Conservation (phyloP, 352 stramenopile species). For the Phytopythium kandeliae region DNA sequence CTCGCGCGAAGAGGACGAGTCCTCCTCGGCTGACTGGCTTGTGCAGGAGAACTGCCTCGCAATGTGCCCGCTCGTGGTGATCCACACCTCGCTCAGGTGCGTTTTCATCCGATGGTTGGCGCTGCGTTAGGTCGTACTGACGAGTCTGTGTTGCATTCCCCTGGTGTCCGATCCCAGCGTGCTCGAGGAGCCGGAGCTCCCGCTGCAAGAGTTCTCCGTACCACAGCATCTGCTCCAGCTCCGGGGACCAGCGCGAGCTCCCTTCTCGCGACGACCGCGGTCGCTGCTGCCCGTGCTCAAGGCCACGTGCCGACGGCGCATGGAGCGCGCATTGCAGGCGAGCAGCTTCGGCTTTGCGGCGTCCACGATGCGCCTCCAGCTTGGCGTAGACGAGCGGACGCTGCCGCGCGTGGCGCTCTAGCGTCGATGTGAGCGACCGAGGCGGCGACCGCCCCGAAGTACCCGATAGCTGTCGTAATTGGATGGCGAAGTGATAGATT, state of each 20-base stretch:
- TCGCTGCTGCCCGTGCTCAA: conserved; percentile 5
- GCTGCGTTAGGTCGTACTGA: background rate
- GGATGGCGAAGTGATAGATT: too few species aligned
- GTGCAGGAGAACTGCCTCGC: conserved; percentile 46
- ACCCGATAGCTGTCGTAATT: too few species aligned
- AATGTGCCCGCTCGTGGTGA: conserved; percentile 36
- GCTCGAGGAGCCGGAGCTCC: conserved; percentile 10
- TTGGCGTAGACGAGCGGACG: conserved; percentile 14
- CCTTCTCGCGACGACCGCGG: background rate
- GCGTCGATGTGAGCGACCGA: background rate
- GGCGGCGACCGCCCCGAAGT: too few species aligned
- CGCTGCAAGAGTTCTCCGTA: conserved; percentile 48
- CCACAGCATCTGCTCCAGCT: conserved; percentile 28
- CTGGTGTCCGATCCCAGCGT: too few species aligned
- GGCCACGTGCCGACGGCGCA: conserved; percentile 1
- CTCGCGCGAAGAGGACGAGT: background rate
- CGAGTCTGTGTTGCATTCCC: too few species aligned
- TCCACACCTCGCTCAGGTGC: conserved; percentile 20
- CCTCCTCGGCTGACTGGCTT: conserved; percentile 13
- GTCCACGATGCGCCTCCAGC: conserved; percentile 1
- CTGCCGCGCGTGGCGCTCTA: conserved; percentile 36
- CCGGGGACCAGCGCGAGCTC: too few species aligned
- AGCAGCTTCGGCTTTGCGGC: background rate
- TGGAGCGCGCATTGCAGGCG: background rate
- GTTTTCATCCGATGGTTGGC: conserved; percentile 6